Evolutionary conservation across 2,329 filamentous ascomycete species (phyloP), one percentile per base, ranked within the genome.

Genomic region (Fusarium lyarnte): DNA sequence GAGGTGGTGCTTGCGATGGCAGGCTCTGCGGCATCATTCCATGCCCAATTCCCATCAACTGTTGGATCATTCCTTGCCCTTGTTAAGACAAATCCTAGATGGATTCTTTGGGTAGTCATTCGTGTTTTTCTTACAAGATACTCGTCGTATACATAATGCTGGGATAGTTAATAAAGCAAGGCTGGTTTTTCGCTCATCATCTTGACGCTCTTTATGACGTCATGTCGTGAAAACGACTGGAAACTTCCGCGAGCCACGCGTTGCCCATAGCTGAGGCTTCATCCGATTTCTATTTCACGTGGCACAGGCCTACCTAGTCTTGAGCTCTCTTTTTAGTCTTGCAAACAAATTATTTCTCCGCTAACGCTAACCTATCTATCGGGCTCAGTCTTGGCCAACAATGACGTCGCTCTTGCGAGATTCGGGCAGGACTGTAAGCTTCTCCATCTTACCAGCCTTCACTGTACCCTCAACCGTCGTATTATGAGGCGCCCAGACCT

Each of bases 61-160:
- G 67, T 19, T 70, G 67, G 67, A 70, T 70, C 23, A 70, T 70
- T 16, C 67, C 67, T 42, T 70, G 67, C 16, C 67, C 67, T 29
- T 70, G 67, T 29, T 58, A 27, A 21, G 8, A 27, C 33, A 29
- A 27, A 16, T 17, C 11, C 31, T 6, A 3, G 19, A 27, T 29
- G 23, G 19, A n/a, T 25, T 53, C 19, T n/a, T n/a, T 38, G 14
- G n/a, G 11, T n/a, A 10, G 11, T 38, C 13, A 8, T 53, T 27
- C 12, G 27, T n/a, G 23, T 38, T 27, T 17, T 7, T 17, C 35
- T 14, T 12, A 8, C 33, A n/a, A 12, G 10, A n/a, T 27, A n/a
- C 33, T 53, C 33, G 11, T 12, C 10, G 13, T 41, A 13, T n/a
- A 21, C 5, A 12, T 27, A 12, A n/a, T 39, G 33, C 23, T 9